Conservation (phyloP, 306 rosid genomes). For the Cyamopsis tetragonoloba region DNA sequence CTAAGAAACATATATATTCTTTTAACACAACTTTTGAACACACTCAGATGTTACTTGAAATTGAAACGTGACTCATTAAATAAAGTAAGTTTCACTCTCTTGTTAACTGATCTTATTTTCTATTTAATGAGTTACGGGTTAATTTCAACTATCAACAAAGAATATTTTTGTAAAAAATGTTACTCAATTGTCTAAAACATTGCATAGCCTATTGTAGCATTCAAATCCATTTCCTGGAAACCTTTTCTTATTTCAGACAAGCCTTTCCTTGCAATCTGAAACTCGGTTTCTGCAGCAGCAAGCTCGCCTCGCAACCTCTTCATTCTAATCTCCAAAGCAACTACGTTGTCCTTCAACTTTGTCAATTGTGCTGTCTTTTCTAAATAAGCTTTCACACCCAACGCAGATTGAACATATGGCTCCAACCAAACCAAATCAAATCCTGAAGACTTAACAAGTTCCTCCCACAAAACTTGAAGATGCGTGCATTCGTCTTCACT, state of each 20-base stretch:
- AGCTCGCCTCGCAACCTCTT: constrained; percentile 29
- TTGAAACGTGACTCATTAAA: too few species aligned
- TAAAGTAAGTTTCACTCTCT: too few species aligned
- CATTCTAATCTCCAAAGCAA: constrained; percentile 32
- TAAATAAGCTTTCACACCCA: constrained; percentile 23
- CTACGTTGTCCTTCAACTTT: constrained; percentile 25
- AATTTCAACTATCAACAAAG: too few species aligned
- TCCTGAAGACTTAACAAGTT: constrained; percentile 30
- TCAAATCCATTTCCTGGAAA: constrained; percentile 21
- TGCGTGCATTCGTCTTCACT: constrained; percentile 12
- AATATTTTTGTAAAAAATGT: too few species aligned
- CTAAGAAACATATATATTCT: too few species aligned
- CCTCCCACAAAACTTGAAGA: constrained; percentile 33
- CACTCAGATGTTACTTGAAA: too few species aligned
- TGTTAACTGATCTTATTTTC: too few species aligned
- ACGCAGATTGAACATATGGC: constrained; percentile 35
- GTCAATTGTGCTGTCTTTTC: constrained; percentile 24
- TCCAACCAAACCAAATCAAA: constrained; percentile 44
- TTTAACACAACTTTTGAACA: too few species aligned
- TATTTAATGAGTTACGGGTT: too few species aligned
- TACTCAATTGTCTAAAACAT: constrained; percentile 16
- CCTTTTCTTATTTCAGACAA: constrained; percentile 25
- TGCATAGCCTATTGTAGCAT: constrained; percentile 37
- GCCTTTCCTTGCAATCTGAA: constrained; percentile 20
- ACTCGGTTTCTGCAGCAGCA: constrained; percentile 21